A percentile compares a stretch with the other conserved stretches of the same genome.
These are phyloP conservation scores for Poteriospumella lacustris DNA, from an alignment of 108 stramenopile genomes.

Conservation along the genomic window DNA sequence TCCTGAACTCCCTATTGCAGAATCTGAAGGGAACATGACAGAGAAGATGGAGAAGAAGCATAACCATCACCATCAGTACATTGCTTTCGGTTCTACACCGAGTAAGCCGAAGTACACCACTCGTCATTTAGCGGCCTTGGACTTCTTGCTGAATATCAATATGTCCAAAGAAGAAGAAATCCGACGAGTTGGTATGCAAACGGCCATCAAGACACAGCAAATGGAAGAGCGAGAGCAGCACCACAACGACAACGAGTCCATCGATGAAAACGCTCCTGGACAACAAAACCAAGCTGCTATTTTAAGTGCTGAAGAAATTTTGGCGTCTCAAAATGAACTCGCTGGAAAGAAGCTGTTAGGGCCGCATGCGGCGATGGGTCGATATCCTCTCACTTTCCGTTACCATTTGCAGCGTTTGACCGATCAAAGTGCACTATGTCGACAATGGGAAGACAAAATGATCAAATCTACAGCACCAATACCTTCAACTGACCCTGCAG, in stretches of 20 bases:
- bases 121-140: slow-evolving; percentile 76
- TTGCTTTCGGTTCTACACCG: neutral
- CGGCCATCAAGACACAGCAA: neutral
- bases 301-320: neutral
- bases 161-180: slow-evolving; percentile 61
- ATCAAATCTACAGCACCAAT: neutral
- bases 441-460: slow-evolving; percentile 20
- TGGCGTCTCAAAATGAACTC: neutral
- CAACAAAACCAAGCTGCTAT: no score
- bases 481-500: no score
- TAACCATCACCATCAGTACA: neutral
- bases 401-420: neutral
- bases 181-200: slow-evolving; percentile 57
- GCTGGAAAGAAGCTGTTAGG: neutral
- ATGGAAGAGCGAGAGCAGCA: neutral
- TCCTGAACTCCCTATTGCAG: neutral
- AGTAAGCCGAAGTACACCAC: neutral
- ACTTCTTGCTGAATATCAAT: slow-evolving; percentile 69
- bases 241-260: neutral
- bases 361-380: neutral
- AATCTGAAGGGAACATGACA: neutral
- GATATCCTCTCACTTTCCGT: neutral
- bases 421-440: slow-evolving; percentile 13
- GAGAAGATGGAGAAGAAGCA: neutral
- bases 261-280: no score